These are phyloP conservation scores for Fusarium xyrophilum DNA, from an alignment of 2,329 filamentous ascomycete species.

Conservation along the genomic window DNA sequence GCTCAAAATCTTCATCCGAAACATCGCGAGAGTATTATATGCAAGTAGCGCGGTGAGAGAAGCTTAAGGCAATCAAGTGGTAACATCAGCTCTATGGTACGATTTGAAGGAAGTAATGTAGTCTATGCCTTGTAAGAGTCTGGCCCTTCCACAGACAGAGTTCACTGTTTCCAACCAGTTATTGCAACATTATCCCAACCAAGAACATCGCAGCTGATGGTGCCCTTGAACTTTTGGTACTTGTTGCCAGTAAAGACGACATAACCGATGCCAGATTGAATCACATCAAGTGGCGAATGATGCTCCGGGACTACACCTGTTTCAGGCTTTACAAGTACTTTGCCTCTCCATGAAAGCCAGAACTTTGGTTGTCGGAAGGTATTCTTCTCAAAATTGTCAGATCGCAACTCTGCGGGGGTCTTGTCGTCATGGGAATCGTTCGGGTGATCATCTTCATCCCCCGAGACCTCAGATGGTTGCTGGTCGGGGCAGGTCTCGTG, in stretches of 20 bases:
- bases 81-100: too few species aligned
- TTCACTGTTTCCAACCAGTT: not conserved
- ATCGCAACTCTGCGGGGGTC: not conserved
- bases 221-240: slow-evolving; percentile 7
- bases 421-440: not conserved
- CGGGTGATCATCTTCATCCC: not conserved
- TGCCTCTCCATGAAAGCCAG: slow-evolving; percentile 16
- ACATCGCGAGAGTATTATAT: too few species aligned
- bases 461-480: not conserved
- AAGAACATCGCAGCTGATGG: not conserved
- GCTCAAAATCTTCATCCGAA: not conserved
- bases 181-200: slow-evolving; percentile 1
- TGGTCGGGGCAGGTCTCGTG: not conserved
- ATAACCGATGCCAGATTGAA: slow-evolving; percentile 11
- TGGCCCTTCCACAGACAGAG: not conserved
- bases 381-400: slow-evolving; percentile 16
- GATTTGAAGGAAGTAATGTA: not conserved
- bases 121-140: not conserved
- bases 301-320: fast-evolving
- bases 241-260: slow-evolving; percentile 11
- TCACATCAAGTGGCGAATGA: not conserved
- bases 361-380: slow-evolving; percentile 24
- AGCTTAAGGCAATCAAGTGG: fast-evolving
- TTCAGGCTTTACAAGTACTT: not conserved
- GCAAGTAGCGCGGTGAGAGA: too few species aligned